A percentile compares a stretch with the other conserved stretches of the same genome.
phyloP scores from a whole-genome alignment of 768 basidiomycete genomes.

The Boletus pseudopeckii region DNA sequence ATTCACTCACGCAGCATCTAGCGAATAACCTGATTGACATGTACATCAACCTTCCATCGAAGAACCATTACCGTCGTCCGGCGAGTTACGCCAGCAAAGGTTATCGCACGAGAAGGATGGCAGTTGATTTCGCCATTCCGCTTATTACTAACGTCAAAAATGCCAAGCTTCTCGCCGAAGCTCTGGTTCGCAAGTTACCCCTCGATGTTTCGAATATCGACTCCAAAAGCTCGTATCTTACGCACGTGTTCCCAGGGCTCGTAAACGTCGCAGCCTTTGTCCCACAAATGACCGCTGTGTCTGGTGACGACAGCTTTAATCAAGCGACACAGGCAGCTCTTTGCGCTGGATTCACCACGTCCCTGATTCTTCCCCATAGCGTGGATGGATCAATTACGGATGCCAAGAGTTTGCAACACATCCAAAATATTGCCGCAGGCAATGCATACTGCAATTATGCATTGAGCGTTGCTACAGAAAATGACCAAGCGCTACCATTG shows the following conservation, averaged over 20 bases:
- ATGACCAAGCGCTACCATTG: slow-evolving; percentile 57
- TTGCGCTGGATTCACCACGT: slow-evolving; percentile 86
- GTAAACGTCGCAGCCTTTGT: slow-evolving; percentile 87
- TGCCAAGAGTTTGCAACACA: slow-evolving; percentile 60
- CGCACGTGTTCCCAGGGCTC: slow-evolving; percentile 87
- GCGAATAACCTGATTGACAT: slow-evolving; percentile 97
- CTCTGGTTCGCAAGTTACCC: slow-evolving; percentile 83
- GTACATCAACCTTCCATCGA: slow-evolving; percentile 99
- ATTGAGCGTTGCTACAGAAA: slow-evolving; percentile 72
- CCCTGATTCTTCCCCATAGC: slow-evolving; percentile 75
- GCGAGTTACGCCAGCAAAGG: slow-evolving; percentile 97
- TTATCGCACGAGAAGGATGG: slow-evolving; percentile 96
- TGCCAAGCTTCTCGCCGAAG: slow-evolving; percentile 94
- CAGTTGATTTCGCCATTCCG: slow-evolving; percentile 96
- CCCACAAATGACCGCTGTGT: slow-evolving; percentile 57
- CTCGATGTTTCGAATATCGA: slow-evolving; percentile 89
- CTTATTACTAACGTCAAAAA: slow-evolving; percentile 99
- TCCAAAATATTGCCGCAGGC: slow-evolving; percentile 59
- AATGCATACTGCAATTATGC: slow-evolving; percentile 86
- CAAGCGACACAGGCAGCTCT: slow-evolving; percentile 77
- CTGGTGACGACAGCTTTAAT: slow-evolving; percentile 51
- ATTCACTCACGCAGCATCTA: slow-evolving; percentile 94
- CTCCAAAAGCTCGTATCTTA: slow-evolving; percentile 90
- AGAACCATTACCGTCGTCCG: slow-evolving; percentile 95
- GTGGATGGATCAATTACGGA: slow-evolving; percentile 62